Evolutionary conservation across 116 monocot genomes (phyloP).

Genomic region (Papilionanthe hybrid): DNA sequence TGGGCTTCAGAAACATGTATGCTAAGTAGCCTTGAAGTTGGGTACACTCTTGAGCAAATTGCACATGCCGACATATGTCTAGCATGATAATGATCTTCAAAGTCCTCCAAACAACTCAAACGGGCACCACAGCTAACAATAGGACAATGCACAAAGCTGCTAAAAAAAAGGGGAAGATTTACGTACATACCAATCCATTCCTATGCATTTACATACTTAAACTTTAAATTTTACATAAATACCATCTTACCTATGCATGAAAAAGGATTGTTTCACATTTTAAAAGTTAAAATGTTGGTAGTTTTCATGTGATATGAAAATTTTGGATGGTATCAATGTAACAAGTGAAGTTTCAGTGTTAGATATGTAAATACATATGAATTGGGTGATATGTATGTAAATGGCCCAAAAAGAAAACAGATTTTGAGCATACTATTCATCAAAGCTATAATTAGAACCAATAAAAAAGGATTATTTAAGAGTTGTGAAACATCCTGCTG

Average conservation of each 20-base stretch:
- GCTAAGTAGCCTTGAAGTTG: slow-evolving; percentile 79
- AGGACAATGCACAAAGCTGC: slow-evolving; percentile 64
- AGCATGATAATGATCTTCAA: slow-evolving; percentile 84
- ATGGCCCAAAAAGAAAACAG: background rate
- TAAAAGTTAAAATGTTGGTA: too few relatives aligned
- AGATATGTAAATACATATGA: too few relatives aligned
- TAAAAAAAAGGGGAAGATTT: background rate
- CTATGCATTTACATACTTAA: too few relatives aligned
- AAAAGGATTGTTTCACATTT: too few relatives aligned
- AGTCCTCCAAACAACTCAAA: slow-evolving; percentile 68
- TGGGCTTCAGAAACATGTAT: slow-evolving; percentile 94
- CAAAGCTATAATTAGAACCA: background rate
- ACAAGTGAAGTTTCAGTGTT: too few relatives aligned
- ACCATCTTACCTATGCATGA: too few relatives aligned
- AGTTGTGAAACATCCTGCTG: background rate
- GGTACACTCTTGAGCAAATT: slow-evolving; percentile 79
- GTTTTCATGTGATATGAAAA: too few relatives aligned
- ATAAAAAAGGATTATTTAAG: background rate
- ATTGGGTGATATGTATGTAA: too few relatives aligned
- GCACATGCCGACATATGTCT: slow-evolving; percentile 89
- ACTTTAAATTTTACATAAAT: too few relatives aligned
- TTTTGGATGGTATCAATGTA: too few relatives aligned
- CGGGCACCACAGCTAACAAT: slow-evolving; percentile 77
- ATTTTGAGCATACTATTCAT: background rate
- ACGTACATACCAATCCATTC: too few relatives aligned